Evolutionary conservation across 805 yeast species (phyloP), one percentile per base, ranked within the genome.

Genomic region (Tetrapisispora phaffii): DNA sequence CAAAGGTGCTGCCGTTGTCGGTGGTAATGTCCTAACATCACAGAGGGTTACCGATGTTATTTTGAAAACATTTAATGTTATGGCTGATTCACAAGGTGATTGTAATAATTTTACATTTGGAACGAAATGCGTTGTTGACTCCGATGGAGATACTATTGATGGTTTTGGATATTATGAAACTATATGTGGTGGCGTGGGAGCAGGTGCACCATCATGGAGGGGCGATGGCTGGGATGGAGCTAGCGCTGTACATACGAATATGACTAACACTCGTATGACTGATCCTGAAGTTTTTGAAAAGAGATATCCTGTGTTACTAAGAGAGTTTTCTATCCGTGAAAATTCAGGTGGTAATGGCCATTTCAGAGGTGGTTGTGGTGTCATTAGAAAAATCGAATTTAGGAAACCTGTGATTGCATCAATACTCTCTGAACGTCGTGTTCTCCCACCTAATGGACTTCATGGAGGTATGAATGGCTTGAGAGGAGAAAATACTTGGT

Each of bases 61-160:
- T 34, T 70, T 90, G 57, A 82, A 81, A 55, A 93, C 97, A 0
- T 88, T 93, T 61, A 73, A 76, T 49, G 87, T 88, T 5, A 84
- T 87, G 69, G 97, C 97, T 2, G 96, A 88, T 52, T 88, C 97
- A 1, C 97, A 90, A 66, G 96, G 97, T 36, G 88, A 93, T 48
- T 86, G 96, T 63, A 90, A 93, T 65, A 93, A 90, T 65, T 77
- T 90, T 54, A 89, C 96, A 0, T 90, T 89, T 69, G 97, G 97
- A 21, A 77, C 75, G 23, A 85, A 82, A 49, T 85, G 80, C 50
- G 90, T 87, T 39, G 74, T 75, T 47, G 67, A 63, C 45, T 59
- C 71, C 65, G 68, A 80, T 58, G 56, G 77, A 49, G 53, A 49
- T 7, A 42, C 43, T 8, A 69, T 72, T 63, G 65, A 71, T 8